phyloP scores from a whole-genome alignment of 1,139 yeast species.

The Candida sp. region DNA sequence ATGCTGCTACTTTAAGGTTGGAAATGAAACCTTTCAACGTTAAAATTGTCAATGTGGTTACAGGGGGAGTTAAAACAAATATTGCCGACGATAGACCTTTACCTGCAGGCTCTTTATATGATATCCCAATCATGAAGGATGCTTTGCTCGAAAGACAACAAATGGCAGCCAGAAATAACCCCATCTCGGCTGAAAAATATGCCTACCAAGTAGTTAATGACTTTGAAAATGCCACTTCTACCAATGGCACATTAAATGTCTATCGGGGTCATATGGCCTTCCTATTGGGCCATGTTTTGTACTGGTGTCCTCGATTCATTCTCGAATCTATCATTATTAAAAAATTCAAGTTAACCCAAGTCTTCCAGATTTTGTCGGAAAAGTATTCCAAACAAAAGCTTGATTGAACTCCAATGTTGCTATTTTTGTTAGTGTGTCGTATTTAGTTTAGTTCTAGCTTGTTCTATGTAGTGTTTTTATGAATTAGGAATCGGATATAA shows the following conservation, averaged over 20 bases:
- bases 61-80: conserved; percentile 63
- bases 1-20: conserved; percentile 56
- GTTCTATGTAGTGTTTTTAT: no score
- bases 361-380: conserved; percentile 17
- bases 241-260: conserved; percentile 37
- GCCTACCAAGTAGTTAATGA: conserved; percentile 55
- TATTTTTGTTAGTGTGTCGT: no score
- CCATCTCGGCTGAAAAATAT: conserved; percentile 55
- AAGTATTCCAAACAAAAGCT: conserved; percentile 20
- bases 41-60: conserved; percentile 46
- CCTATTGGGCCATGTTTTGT: conserved; percentile 28
- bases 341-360: conserved; percentile 44
- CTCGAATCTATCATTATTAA: conserved; percentile 41
- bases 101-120: conserved; percentile 54
- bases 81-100: conserved; percentile 52
- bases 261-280: conserved; percentile 56
- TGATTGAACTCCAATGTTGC: conserved; percentile 3
- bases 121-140: conserved; percentile 44
- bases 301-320: conserved; percentile 47
- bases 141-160: conserved; percentile 51
- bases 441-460: no score
- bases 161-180: conserved; percentile 59
- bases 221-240: conserved; percentile 33
- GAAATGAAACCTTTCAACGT: conserved; percentile 76
- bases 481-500: no score